These are phyloP conservation scores for Schizosaccharomyces versatilis DNA, from an alignment of 1,139 yeast species.

Conservation along the genomic window DNA sequence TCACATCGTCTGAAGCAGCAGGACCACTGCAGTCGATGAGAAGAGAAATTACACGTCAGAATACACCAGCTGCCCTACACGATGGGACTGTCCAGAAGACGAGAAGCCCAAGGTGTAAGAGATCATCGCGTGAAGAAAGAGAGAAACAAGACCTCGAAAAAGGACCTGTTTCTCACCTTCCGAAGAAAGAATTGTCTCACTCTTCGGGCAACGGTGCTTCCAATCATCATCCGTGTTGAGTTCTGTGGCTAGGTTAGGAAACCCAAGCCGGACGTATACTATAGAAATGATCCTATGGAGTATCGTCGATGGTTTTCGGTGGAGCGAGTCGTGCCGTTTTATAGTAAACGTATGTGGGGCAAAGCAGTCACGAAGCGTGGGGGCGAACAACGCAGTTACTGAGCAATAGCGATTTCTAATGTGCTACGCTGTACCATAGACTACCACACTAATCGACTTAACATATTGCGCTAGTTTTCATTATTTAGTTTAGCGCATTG, in stretches of 20 bases:
- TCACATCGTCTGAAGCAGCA: too few species aligned
- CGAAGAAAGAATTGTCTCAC: background rate
- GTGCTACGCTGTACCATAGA: too few species aligned
- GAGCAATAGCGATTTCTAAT: too few species aligned
- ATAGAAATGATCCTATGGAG: conserved; percentile 3
- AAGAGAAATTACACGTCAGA: background rate
- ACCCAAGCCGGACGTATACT: conserved; percentile 4
- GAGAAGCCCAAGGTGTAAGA: background rate
- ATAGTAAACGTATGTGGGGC: too few species aligned
- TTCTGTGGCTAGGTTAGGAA: conserved; percentile 4
- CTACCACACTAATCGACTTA: too few species aligned
- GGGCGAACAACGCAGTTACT: too few species aligned
- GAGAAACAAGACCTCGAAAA: too few species aligned
- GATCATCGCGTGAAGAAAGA: background rate
- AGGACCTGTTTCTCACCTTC: background rate
- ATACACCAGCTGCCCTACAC: conserved; percentile 2
- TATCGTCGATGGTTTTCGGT: background rate
- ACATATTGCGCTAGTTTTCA: too few species aligned
- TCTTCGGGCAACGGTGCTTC: conserved; percentile 2
- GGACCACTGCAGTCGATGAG: background rate
- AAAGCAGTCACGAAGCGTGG: background rate
- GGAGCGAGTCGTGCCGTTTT: background rate
- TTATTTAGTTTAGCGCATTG: too few species aligned
- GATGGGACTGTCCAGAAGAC: background rate
- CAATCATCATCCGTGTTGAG: conserved; percentile 3